Base-by-base conservation (phyloP, 2,329 filamentous ascomycete genomes). In the Colletotrichum truncatum region DNA sequence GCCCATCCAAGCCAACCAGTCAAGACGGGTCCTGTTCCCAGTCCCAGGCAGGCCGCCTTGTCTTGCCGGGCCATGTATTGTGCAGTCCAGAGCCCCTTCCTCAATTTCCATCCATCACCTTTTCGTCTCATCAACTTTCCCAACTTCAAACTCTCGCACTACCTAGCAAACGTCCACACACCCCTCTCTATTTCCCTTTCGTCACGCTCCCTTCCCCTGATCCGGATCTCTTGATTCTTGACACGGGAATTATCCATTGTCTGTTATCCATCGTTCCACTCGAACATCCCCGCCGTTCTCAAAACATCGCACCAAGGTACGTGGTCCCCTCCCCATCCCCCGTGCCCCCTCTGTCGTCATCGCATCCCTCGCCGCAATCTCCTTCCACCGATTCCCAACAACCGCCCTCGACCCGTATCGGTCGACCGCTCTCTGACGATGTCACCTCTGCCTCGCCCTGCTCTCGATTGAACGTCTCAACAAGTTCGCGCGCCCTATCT, bases 281-380 rank as follows among this genome's bases (percentile, higher is more conserved):
- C 51, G 52, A 66, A 64, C 52, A 66, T 58, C 38, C 51, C 51
- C 64, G 52, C 59, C 63, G 51, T 51, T 34, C 53, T 66, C 60
- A 66, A 66, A 64, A 64, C 60, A 58, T 64, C 53, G 59, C 59
- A 64, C 45, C 45, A 64, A 70, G 69, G 69, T 70, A 68, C 57
- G 68, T 69, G 57, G 67, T 67, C 60, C 59, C 58, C 51, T 58
- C 59, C 59, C 64, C 60, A 48, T 26, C 67, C 74, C 72, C 73
- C 71, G 70, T 71, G 68, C 72, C 70, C 73, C 74, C 75, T 74
- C 77, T 78, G 75, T 80, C 78, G 77, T 79, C 78, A 80, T 80
- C 76, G 72, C 72, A 73, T 70, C 69, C 71, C 72, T 68, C 71
- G 64, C 64, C 60, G 64, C 53, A 64, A 52, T 62, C 49, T 62